Evolutionary conservation across 2,329 filamentous ascomycete genomes (phyloP).

Genomic region (Chalaropsis ovoidea): DNA sequence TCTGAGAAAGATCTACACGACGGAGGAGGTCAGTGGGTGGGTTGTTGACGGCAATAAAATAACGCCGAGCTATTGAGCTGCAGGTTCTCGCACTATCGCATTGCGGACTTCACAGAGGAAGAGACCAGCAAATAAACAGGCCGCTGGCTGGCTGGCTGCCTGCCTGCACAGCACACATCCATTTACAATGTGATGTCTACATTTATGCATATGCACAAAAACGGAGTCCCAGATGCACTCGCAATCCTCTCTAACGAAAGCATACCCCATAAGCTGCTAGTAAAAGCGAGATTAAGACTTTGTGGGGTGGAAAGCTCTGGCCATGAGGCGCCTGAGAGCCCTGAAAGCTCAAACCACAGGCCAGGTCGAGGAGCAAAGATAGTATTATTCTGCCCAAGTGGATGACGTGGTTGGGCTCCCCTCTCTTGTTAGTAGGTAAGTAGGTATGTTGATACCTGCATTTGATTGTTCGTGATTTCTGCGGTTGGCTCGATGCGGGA

Average conservation of each 20-base stretch:
- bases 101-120: neutral
- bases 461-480: no score
- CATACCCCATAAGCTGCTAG: neutral
- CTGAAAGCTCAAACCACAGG: slow-evolving; percentile 8
- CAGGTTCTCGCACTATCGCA: no score
- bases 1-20: neutral
- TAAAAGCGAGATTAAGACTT: slow-evolving; percentile 10
- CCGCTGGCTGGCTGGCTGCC: neutral
- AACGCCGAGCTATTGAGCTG: no score
- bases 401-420: neutral
- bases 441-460: neutral
- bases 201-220: slow-evolving; percentile 3
- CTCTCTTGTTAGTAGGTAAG: neutral
- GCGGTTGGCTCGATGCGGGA: no score
- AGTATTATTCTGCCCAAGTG: neutral
- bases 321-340: neutral
- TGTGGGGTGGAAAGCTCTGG: slow-evolving; percentile 12
- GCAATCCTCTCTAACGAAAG: neutral
- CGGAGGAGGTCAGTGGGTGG: neutral
- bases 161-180: neutral
- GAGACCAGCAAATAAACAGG: neutral
- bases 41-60: no score
- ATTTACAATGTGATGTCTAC: neutral
- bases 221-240: neutral
- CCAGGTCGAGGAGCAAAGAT: no score